Base-by-base conservation (phyloP, 495 filamentous ascomycete genomes). In the Penicillium steckii region DNA sequence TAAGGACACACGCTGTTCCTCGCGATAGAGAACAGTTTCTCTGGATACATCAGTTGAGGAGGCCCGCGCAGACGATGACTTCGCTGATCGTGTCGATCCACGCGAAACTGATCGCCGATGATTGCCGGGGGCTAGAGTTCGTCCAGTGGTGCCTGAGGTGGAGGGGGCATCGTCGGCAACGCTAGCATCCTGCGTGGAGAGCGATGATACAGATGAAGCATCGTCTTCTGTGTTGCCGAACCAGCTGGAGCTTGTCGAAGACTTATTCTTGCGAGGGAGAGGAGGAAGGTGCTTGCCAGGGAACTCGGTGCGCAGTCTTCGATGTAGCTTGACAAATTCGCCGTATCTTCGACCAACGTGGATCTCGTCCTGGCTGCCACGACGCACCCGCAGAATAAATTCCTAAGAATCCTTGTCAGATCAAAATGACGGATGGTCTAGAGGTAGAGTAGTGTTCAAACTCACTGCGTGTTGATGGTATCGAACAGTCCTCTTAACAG, bases 391-490 rank as follows among this genome's bases (percentile, higher is more conserved):
- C 43, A 98, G 75, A 26, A 98, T 69, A 59, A 96, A 98, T 77
- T 97, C 91, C 91, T 93, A 51, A 56, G 43, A 27, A 6, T n/a
- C n/a, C n/a, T 41, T 21, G 22, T 62, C 37, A 62, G 59, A 42
- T n/a, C n/a, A n/a, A n/a, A n/a, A n/a, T n/a, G n/a, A n/a, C n/a
- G n/a, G n/a, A n/a, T n/a, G n/a, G 5, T 32, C 9, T 3, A 32
- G n/a, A 13, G 5, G n/a, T 37, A 37, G 33, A 3, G 3, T 7
- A 15, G 15, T 27, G 26, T 27, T 5, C 4, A 37, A 18, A 57
- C 86, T 68, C 74, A 95, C 91, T 47, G 94, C 90, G 76, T 98
- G 95, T 61, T 89, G 86, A 68, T 96, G 95, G 59, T 93, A 84
- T 44, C 94, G 76, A 25, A 97, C 82, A 29, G 92, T 95, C 62